phyloP scores from a whole-genome alignment of 1,139 yeast genomes.

The Suhomyces yuchorum region DNA sequence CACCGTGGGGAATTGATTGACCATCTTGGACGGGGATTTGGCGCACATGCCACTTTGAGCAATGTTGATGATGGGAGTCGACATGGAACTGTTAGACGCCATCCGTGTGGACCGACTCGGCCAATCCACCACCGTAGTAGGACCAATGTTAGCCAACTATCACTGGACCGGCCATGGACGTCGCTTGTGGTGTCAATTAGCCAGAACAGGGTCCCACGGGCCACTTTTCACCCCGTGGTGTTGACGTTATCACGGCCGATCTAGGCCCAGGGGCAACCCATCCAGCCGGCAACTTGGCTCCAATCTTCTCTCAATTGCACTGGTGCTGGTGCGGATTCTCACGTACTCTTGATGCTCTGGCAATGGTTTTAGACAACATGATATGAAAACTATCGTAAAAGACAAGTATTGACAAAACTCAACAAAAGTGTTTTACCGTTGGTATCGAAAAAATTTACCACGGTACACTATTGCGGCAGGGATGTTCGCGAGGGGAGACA shows the following conservation, averaged over 20 bases:
- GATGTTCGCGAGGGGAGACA: slow-evolving; percentile 10
- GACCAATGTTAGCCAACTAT: not conserved
- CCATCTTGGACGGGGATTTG: not conserved
- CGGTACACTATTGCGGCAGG: slow-evolving; percentile 14
- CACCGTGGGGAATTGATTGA: not conserved
- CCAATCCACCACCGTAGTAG: not conserved
- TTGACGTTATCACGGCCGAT: not conserved
- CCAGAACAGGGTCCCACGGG: not conserved
- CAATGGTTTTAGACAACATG: slow-evolving; percentile 46
- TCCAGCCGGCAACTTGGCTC: not conserved
- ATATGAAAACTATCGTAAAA: slow-evolving; percentile 14
- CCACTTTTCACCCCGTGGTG: not conserved
- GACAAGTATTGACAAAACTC: slow-evolving; percentile 11
- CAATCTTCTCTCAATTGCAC: slow-evolving; percentile 1
- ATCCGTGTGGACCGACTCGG: not conserved
- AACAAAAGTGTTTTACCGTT: slow-evolving; percentile 7
- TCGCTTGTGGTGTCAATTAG: not conserved
- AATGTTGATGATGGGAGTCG: not conserved
- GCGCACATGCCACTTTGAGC: not conserved
- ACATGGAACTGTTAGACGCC: not conserved
- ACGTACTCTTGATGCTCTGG: slow-evolving; percentile 51
- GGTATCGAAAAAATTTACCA: slow-evolving; percentile 16
- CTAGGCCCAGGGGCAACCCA: not conserved
- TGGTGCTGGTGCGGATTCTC: not conserved
- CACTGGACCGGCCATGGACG: too few relatives aligned